Evolutionary conservation across 306 rosid species (phyloP).

Genomic region (Cucumis sativus): DNA sequence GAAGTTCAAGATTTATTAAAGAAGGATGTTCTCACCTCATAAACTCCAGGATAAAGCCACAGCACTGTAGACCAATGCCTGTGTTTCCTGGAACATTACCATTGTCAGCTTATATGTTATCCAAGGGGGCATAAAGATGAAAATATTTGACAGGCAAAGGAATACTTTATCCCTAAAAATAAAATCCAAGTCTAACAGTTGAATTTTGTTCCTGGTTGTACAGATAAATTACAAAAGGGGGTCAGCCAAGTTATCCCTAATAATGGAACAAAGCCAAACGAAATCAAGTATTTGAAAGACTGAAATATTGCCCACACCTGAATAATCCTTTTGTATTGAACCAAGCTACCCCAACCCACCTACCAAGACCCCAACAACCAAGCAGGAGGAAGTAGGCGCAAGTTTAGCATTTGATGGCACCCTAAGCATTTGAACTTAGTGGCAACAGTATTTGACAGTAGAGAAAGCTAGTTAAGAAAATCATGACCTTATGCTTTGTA

Average conservation of each 20-base stretch:
- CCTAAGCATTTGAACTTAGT: neutral
- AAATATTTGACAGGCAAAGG: neutral
- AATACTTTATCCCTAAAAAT: neutral
- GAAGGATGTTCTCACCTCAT: conserved; percentile 61
- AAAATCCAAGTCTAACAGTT: neutral
- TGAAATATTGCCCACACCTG: neutral
- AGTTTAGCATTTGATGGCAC: neutral
- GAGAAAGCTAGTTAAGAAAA: neutral
- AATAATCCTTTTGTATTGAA: neutral
- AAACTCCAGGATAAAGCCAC: conserved; percentile 94
- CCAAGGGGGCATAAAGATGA: neutral
- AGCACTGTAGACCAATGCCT: conserved; percentile 59
- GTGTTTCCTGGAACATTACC: conserved; percentile 36
- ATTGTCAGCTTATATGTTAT: conserved; percentile 14
- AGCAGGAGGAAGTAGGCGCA: neutral
- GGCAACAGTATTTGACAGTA: neutral
- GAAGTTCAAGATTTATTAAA: neutral
- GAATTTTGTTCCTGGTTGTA: neutral
- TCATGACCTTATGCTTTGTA: neutral
- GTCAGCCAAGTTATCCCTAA: neutral
- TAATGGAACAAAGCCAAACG: neutral
- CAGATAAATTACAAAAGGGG: neutral
- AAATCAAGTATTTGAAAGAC: neutral
- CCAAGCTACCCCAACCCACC: neutral
- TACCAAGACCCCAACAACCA: conserved; percentile 1